Evolutionary conservation across 148 eudicot genomes (phyloP).

Genomic region (Chenopodium berlandieri): DNA sequence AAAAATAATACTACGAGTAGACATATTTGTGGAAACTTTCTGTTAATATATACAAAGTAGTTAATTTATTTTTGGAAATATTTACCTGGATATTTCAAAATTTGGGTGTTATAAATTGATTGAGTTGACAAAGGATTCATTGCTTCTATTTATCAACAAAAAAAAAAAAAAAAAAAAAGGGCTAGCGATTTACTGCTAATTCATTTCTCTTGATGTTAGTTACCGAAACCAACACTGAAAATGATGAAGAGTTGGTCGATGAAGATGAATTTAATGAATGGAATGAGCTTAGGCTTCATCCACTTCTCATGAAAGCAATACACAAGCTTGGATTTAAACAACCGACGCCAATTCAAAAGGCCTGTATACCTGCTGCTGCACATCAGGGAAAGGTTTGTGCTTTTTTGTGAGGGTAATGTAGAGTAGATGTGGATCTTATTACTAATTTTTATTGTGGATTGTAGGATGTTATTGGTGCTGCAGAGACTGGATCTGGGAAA

Average conservation of each 20-base stretch:
- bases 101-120: neutral
- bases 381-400: constrained; percentile 92
- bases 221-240: constrained; percentile 33
- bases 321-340: constrained; percentile 77
- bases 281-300: constrained; percentile 93
- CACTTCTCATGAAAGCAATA: constrained; percentile 73
- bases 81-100: too few relatives aligned
- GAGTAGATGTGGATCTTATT: constrained; percentile 4
- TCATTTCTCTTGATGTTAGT: constrained; percentile 26
- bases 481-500: constrained; percentile 98
- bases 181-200: neutral
- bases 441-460: constrained; percentile 16
- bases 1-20: neutral
- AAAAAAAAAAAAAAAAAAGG: neutral
- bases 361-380: constrained; percentile 94
- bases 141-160: neutral
- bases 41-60: too few relatives aligned
- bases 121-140: neutral
- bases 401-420: neutral
- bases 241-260: constrained; percentile 48
- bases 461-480: constrained; percentile 98
- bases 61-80: neutral
- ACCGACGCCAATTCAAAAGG: constrained; percentile 94
- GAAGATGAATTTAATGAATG: constrained; percentile 71
- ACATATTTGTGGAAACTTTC: neutral